phyloP scores from a whole-genome alignment of 192 early-diverging fungal species.

The Backusella morwellensis region DNA sequence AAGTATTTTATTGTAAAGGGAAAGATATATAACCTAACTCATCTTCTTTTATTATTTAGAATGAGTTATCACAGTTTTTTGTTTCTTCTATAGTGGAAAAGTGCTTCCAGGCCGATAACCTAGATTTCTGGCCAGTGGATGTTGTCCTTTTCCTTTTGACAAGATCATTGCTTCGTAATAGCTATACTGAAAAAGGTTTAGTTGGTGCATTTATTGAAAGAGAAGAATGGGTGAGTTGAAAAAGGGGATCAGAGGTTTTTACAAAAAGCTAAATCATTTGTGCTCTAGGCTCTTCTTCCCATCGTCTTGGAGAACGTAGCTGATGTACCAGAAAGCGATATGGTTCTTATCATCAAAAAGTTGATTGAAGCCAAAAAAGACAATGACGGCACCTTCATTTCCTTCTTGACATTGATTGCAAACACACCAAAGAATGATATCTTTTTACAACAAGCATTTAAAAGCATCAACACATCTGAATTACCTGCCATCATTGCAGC shows the following conservation, averaged over 20 bases:
- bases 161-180: constrained; percentile 22
- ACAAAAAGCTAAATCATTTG: too few relatives aligned
- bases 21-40: background rate
- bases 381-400: constrained; percentile 3
- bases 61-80: constrained; percentile 42
- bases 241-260: background rate
- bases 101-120: constrained; percentile 29
- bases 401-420: constrained; percentile 33
- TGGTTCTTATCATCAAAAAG: constrained; percentile 41
- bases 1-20: background rate
- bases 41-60: background rate
- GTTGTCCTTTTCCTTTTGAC: constrained; percentile 39
- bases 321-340: constrained; percentile 49
- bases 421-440: constrained; percentile 45
- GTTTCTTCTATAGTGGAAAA: constrained; percentile 31
- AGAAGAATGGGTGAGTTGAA: constrained; percentile 32
- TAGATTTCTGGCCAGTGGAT: constrained; percentile 38
- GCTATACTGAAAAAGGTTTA: constrained; percentile 33
- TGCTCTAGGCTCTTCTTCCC: constrained; percentile 25
- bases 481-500: constrained; percentile 39
- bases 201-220: constrained; percentile 39
- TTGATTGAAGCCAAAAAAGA: constrained; percentile 25
- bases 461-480: constrained; percentile 39
- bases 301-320: constrained; percentile 39
- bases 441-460: constrained; percentile 51